These are phyloP conservation scores for Cucumis variabilis DNA, from an alignment of 331 rosid genomes.

Conservation along the genomic window DNA sequence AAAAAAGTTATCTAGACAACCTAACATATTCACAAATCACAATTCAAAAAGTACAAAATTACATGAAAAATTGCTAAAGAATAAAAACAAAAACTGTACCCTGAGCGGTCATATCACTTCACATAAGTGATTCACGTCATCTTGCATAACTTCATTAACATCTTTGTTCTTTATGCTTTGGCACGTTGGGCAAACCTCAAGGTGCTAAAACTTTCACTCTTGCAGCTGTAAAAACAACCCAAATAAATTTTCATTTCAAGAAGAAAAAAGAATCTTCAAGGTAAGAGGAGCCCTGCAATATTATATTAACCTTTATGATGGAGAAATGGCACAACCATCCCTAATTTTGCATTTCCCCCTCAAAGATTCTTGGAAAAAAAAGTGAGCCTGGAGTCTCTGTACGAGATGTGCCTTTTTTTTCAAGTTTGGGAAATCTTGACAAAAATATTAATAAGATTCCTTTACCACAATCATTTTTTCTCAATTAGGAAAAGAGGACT, in stretches of 20 bases:
- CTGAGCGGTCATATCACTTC: slow-evolving; percentile 91
- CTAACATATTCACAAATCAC: slow-evolving; percentile 27
- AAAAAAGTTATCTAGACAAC: too few species aligned
- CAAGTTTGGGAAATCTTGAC: slow-evolving; percentile 97
- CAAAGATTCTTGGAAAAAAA: slow-evolving; percentile 96
- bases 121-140: slow-evolving; percentile 84
- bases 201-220: slow-evolving; percentile 94
- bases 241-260: slow-evolving; percentile 34
- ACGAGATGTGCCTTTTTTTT: slow-evolving; percentile 97
- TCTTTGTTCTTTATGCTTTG: slow-evolving; percentile 98
- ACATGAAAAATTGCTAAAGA: slow-evolving; percentile 24
- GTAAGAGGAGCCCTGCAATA: slow-evolving; percentile 32
- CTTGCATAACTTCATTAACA: slow-evolving; percentile 91
- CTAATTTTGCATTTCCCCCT: slow-evolving; percentile 97
- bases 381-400: slow-evolving; percentile 95
- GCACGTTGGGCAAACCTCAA: slow-evolving; percentile 98
- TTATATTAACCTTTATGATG: slow-evolving; percentile 78
- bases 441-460: slow-evolving; percentile 97
- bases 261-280: slow-evolving; percentile 9
- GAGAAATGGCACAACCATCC: slow-evolving; percentile 99
- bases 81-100: slow-evolving; percentile 51
- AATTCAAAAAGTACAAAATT: too few species aligned
- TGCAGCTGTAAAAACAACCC: slow-evolving; percentile 66
- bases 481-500: slow-evolving; percentile 31
- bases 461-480: slow-evolving; percentile 52